Evolutionary conservation across 2,329 filamentous ascomycete genomes (phyloP).

Genomic region (Colletotrichum tropicale): DNA sequence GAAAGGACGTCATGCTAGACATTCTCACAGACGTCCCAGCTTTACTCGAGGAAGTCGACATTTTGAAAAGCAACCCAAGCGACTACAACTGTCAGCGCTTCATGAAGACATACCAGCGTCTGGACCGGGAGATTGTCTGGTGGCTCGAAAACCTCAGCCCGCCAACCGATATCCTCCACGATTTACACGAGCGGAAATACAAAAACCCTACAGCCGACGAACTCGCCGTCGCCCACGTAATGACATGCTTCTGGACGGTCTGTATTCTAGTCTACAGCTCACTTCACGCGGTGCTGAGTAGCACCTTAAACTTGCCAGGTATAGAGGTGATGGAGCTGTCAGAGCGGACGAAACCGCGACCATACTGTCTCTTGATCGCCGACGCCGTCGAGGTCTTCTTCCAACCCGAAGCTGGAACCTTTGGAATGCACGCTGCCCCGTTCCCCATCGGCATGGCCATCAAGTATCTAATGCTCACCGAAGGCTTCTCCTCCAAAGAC

Average conservation of each 20-base stretch:
- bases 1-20: slow-evolving; percentile 33
- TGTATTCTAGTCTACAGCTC: slow-evolving; percentile 8
- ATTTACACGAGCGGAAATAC: neutral
- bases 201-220: neutral
- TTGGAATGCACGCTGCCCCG: neutral
- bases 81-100: neutral
- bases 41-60: slow-evolving; percentile 29
- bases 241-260: slow-evolving; percentile 1
- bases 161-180: neutral
- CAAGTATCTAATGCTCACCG: slow-evolving; percentile 3
- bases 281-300: neutral
- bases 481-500: neutral
- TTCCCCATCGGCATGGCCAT: slow-evolving; percentile 11
- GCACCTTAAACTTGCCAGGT: too few relatives aligned
- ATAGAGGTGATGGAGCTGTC: neutral
- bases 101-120: neutral
- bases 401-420: neutral
- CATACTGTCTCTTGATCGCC: slow-evolving; percentile 7
- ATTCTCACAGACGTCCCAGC: slow-evolving; percentile 30
- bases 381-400: slow-evolving; percentile 14
- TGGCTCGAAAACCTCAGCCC: slow-evolving; percentile 2
- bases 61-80: slow-evolving; percentile 21
- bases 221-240: neutral
- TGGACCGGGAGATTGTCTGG: neutral
- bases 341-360: neutral